These are phyloP conservation scores for Moesziomyces antarcticus DNA, from an alignment of 1,284 basidiomycete genomes.

Conservation along the genomic window DNA sequence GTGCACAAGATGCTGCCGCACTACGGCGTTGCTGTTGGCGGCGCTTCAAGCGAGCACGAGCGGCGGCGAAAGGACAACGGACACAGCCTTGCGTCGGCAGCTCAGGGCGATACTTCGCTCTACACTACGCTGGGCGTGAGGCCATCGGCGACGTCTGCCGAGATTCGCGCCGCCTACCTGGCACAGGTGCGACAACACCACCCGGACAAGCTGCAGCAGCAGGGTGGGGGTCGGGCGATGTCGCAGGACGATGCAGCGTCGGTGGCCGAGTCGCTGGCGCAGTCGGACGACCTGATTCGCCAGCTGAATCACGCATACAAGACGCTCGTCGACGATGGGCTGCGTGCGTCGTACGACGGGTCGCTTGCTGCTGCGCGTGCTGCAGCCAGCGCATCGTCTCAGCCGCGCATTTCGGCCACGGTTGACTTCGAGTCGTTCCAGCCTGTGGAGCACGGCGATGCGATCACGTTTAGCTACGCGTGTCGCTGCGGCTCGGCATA, in stretches of 20 bases:
- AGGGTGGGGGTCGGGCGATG: not conserved
- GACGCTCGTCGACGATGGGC: constrained; percentile 24
- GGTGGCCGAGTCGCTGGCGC: constrained; percentile 7
- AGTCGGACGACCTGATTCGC: constrained; percentile 31
- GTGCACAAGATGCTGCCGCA: constrained; percentile 34
- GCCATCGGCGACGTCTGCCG: constrained; percentile 16
- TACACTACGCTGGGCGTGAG: constrained; percentile 26
- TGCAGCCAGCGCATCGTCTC: constrained; percentile 1
- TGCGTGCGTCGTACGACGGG: constrained; percentile 26
- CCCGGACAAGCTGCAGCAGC: constrained; percentile 50
- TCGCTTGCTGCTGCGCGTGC: constrained; percentile 14
- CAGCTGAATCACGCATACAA: constrained; percentile 40
- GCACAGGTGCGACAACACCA: constrained; percentile 36
- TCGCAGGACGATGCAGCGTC: constrained; percentile 9
- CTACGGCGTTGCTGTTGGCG: constrained; percentile 14
- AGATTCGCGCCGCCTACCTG: constrained; percentile 44
- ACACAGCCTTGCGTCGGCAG: not conserved
- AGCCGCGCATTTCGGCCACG: constrained; percentile 26
- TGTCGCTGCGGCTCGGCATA: constrained; percentile 40
- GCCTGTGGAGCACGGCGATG: constrained; percentile 1
- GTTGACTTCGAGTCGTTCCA: constrained; percentile 41
- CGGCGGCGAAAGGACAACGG: not conserved
- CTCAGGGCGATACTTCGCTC: constrained; percentile 4
- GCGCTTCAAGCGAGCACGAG: not conserved
- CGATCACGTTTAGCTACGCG: constrained; percentile 19